Evolutionary conservation across 306 rosid genomes (phyloP).

Genomic region (cucumber (Cucumis sativus)): DNA sequence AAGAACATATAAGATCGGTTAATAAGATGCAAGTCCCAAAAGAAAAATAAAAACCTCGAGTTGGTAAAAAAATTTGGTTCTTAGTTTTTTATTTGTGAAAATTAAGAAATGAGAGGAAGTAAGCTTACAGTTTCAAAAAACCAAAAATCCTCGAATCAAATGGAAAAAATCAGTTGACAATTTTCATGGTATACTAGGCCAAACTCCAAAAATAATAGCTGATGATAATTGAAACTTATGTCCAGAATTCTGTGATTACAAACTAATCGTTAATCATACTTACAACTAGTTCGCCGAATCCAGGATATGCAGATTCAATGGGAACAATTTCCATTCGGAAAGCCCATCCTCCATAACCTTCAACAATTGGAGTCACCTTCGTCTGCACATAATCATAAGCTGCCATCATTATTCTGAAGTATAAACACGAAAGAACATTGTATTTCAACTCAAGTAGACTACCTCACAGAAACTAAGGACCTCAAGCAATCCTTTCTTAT

Average conservation of each 20-base stretch:
- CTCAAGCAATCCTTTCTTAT: slow-evolving; percentile 69
- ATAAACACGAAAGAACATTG: background rate
- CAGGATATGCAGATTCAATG: slow-evolving; percentile 96
- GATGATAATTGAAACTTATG: background rate
- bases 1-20: no score
- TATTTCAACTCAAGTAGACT: slow-evolving; percentile 8
- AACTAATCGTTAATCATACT: slow-evolving; percentile 23
- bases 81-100: no score
- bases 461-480: slow-evolving; percentile 99
- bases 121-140: no score
- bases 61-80: no score
- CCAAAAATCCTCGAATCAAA: background rate
- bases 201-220: background rate
- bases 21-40: background rate
- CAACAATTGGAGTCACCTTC: slow-evolving; percentile 93
- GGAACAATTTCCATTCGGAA: slow-evolving; percentile 87
- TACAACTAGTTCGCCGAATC: slow-evolving; percentile 91
- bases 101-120: no score
- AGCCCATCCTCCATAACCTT: slow-evolving; percentile 99
- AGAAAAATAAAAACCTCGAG: background rate
- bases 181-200: background rate
- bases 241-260: background rate
- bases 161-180: background rate
- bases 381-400: slow-evolving; percentile 47
- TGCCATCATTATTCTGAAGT: slow-evolving; percentile 27